Percentiles rank a stretch among this genome's conserved stretches.
Conservation (phyloP, 768 basidiomycete species). For the Suillus sp. region DNA sequence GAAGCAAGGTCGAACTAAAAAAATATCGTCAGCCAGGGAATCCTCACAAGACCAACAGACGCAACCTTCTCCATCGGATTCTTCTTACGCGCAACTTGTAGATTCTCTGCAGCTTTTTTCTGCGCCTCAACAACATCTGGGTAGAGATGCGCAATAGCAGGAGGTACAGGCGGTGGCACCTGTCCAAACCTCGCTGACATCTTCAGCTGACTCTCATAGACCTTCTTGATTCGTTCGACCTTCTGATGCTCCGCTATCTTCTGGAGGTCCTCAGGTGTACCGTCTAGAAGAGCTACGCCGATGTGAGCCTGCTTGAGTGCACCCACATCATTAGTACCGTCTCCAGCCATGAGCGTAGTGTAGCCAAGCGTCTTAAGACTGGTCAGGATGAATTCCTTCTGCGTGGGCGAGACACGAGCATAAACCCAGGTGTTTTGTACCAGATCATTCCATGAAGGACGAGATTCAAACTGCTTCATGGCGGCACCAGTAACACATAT, state of each 20-base stretch:
- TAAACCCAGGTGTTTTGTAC: conserved; percentile 98
- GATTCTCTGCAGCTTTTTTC: conserved; percentile 69
- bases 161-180: conserved; percentile 90
- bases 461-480: conserved; percentile 80
- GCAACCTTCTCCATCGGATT: conserved; percentile 92
- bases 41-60: conserved; percentile 8
- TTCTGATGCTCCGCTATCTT: conserved; percentile 93
- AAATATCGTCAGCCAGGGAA: conserved; percentile 25
- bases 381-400: conserved; percentile 95
- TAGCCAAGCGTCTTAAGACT: conserved; percentile 89
- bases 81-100: conserved; percentile 65
- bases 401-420: conserved; percentile 92
- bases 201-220: conserved; percentile 93
- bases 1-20: conserved; percentile 73
- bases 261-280: conserved; percentile 87
- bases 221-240: conserved; percentile 90
- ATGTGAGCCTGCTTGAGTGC: conserved; percentile 98
- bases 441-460: conserved; percentile 73
- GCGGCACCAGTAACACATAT: conserved; percentile 97
- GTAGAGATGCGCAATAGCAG: conserved; percentile 82
- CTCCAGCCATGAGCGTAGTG: conserved; percentile 95
- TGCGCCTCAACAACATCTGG: conserved; percentile 93
- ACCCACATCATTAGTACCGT: conserved; percentile 98
- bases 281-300: conserved; percentile 90
- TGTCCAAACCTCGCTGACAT: conserved; percentile 90